Percentiles rank a stretch among this genome's conserved stretches.
Conservation (phyloP, 257 asterid genomes). For the Asclepias syriaca region DNA sequence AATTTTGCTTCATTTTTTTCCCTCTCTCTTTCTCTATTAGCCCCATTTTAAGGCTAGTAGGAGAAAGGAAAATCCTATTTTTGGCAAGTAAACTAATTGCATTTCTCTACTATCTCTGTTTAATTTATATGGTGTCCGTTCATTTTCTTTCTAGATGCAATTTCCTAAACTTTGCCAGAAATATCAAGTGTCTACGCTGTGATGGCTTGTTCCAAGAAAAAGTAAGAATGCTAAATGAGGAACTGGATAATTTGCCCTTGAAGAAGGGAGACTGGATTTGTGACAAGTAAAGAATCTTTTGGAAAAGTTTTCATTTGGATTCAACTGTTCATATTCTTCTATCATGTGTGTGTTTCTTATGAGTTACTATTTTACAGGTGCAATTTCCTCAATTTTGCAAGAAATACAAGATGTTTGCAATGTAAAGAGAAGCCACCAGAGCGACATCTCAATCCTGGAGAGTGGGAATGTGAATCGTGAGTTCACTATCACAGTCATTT, state of each 20-base stretch:
- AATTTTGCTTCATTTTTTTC: constrained; percentile 20
- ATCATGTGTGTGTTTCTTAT: constrained; percentile 12
- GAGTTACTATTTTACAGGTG: constrained; percentile 49
- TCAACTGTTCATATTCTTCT: neutral
- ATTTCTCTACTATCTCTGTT: neutral
- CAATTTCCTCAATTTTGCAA: constrained; percentile 81
- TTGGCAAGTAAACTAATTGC: neutral
- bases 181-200: constrained; percentile 71
- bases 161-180: constrained; percentile 71
- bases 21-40: neutral
- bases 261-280: constrained; percentile 98
- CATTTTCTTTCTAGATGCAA: constrained; percentile 54
- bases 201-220: constrained; percentile 48
- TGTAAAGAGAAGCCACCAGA: constrained; percentile 83
- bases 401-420: constrained; percentile 69
- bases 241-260: constrained; percentile 65
- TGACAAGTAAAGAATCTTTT: constrained; percentile 38
- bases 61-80: neutral
- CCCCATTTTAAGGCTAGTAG: no score
- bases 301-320: neutral
- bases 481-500: constrained; percentile 17
- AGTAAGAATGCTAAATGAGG: constrained; percentile 43
- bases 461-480: constrained; percentile 99
- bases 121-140: neutral
- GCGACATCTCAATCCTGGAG: constrained; percentile 72